These are phyloP conservation scores for Penicillium parvum DNA, from an alignment of 495 filamentous ascomycete species.

Conservation along the genomic window DNA sequence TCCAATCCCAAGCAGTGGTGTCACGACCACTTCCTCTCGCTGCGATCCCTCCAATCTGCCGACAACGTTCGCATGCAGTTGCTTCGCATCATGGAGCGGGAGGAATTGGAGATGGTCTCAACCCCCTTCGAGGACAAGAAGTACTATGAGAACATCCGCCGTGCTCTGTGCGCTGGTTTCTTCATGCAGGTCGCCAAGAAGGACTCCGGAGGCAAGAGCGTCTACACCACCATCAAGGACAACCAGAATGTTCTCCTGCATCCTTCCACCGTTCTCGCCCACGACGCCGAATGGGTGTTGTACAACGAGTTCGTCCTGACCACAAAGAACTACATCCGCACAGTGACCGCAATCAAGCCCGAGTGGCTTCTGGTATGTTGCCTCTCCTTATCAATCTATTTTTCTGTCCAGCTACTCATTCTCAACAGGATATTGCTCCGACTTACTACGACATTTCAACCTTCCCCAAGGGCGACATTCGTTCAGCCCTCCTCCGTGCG, in stretches of 20 bases:
- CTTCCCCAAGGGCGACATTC: slow-evolving; percentile 84
- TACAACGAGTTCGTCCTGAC: slow-evolving; percentile 99
- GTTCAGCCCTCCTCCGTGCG: slow-evolving; percentile 66
- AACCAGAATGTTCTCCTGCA: slow-evolving; percentile 88
- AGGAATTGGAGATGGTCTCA: slow-evolving; percentile 77
- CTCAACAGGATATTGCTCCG: slow-evolving; percentile 74
- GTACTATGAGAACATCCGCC: slow-evolving; percentile 95
- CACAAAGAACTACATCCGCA: slow-evolving; percentile 83
- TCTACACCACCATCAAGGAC: slow-evolving; percentile 92
- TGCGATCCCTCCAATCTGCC: slow-evolving; percentile 81
- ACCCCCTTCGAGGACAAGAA: slow-evolving; percentile 92
- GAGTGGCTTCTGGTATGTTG: slow-evolving; percentile 81
- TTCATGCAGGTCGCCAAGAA: slow-evolving; percentile 99
- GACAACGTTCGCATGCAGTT: slow-evolving; percentile 91
- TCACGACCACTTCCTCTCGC: slow-evolving; percentile 94
- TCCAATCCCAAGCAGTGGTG: slow-evolving; percentile 84
- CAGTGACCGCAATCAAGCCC: slow-evolving; percentile 56
- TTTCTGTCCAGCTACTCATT: slow-evolving; percentile 18
- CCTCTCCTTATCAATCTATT: background rate
- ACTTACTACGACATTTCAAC: slow-evolving; percentile 83
- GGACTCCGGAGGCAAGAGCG: slow-evolving; percentile 66
- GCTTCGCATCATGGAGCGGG: slow-evolving; percentile 91
- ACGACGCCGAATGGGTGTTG: slow-evolving; percentile 92
- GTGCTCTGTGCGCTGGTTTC: slow-evolving; percentile 90
- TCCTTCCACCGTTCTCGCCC: slow-evolving; percentile 78